Base-by-base conservation (phyloP, 2,329 filamentous ascomycete species). In the Hymenoscyphus fructigenus region DNA sequence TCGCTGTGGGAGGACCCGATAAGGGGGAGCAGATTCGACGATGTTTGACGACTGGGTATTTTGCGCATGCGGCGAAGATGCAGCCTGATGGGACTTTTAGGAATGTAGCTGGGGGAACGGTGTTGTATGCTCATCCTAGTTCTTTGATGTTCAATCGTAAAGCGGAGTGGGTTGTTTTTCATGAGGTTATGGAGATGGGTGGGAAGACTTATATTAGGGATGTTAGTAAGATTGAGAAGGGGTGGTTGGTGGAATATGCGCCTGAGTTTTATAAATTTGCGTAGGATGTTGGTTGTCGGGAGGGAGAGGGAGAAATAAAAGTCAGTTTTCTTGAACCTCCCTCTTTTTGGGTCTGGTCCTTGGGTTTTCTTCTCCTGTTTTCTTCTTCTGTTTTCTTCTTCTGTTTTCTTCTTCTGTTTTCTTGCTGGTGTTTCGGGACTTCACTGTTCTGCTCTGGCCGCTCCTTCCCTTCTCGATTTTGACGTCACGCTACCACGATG, bases 81-180 rank as follows among this genome's bases (percentile, higher is more conserved):
- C 92, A 96, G 77, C 85, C 91, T 0, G 94, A 98, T 80, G 95
- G 95, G 15, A 93, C 87, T 4, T 97, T 97, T 76, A 87, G 86
- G 71, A 94, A 92, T 60, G 88, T 97, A n/a, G 88, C 89, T 66
- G 92, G 92, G 34, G 88, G 87, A 47, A 90, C 89, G 60, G 85
- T 88, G 4, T 81, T 98, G 61, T 86, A 96, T 80, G 92, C 93
- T 26, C 95, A 99, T 78, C 95, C 95, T 0, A 96, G 88, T 74
- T 96, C 91, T 47, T 79, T 98, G 70, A 92, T 98, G 88, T 98
- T 98, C 81, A 96, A 97, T 77, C 88, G 93, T 64, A 97, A 96
- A 80, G 92, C 92, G 12, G 93, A 97, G 69, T 98, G 94, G 93
- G 93, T 98, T 10, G 85, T 99, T 38, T 99, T 97, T 75, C 91